phyloP scores from a whole-genome alignment of 345 rosid genomes.

The Euphorbia peplus region DNA sequence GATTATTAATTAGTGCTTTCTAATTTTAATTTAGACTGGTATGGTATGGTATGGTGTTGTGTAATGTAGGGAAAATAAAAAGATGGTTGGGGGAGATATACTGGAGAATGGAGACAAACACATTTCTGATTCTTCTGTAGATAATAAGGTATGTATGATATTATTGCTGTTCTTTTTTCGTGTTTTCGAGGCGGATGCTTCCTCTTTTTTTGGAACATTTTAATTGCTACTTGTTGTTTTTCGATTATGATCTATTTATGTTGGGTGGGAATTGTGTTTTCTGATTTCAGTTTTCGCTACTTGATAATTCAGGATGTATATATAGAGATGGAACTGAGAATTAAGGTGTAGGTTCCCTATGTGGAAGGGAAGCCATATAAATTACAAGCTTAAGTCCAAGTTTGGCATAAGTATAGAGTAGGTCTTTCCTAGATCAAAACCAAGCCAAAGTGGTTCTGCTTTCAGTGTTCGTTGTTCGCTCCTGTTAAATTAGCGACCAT shows the following conservation, averaged over 20 bases:
- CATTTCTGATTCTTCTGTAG: constrained; percentile 18
- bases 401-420: neutral
- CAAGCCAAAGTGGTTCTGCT: neutral
- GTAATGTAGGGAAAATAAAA: constrained; percentile 29
- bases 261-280: neutral
- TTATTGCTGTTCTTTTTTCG: neutral
- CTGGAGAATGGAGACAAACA: constrained; percentile 32
- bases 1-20: neutral
- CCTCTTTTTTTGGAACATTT: constrained; percentile 1
- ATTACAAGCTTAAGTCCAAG: neutral
- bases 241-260: neutral
- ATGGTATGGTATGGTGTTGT: constrained; percentile 6
- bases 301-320: neutral
- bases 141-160: constrained; percentile 47
- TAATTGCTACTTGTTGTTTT: neutral
- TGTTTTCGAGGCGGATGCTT: neutral
- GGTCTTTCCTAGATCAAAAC: too few relatives aligned
- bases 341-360: neutral
- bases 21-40: constrained; percentile 10
- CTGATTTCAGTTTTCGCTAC: neutral
- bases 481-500: neutral
- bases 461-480: neutral
- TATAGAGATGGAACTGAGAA: neutral
- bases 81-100: constrained; percentile 32
- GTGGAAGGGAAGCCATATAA: neutral